Evolutionary conservation across 495 filamentous ascomycete genomes (phyloP).

Genomic region (Extremus antarcticus): DNA sequence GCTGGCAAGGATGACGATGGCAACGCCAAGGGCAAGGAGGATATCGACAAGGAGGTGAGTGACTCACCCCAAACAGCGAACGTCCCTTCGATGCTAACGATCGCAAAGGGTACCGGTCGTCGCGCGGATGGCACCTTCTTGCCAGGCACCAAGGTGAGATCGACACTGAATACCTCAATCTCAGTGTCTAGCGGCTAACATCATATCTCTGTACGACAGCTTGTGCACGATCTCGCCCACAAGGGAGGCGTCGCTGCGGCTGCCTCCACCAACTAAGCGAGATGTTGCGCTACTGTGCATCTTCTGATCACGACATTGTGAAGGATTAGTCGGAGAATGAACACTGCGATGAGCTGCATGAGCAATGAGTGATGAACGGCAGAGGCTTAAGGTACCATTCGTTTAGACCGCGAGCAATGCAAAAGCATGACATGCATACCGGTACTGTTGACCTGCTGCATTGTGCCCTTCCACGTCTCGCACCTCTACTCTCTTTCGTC

Average conservation of each 20-base stretch:
- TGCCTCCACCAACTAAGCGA: not conserved
- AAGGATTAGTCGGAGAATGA: not conserved
- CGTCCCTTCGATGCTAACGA: not conserved
- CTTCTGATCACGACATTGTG: not conserved
- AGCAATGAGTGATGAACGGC: not conserved
- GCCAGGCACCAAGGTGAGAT: conserved; percentile 12
- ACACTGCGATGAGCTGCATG: not conserved
- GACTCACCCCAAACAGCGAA: not conserved
- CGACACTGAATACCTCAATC: too few species aligned
- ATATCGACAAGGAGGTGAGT: not conserved
- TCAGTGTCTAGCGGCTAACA: too few species aligned
- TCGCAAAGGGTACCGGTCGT: conserved; percentile 4
- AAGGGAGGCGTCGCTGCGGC: conserved; percentile 1
- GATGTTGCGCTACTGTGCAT: not conserved
- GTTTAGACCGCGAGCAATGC: not conserved
- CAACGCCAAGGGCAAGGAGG: conserved; percentile 5
- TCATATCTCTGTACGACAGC: too few species aligned
- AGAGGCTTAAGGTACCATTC: not conserved
- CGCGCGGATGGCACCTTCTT: conserved; percentile 13
- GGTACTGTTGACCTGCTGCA: too few species aligned
- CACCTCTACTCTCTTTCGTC: too few species aligned
- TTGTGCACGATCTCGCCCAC: too few species aligned
- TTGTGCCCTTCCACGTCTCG: too few species aligned
- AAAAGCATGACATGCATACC: not conserved
- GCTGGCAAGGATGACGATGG: conserved; percentile 8